Base-by-base conservation (phyloP, 108 stramenopile species). In the Nitzschia inconspicua region DNA sequence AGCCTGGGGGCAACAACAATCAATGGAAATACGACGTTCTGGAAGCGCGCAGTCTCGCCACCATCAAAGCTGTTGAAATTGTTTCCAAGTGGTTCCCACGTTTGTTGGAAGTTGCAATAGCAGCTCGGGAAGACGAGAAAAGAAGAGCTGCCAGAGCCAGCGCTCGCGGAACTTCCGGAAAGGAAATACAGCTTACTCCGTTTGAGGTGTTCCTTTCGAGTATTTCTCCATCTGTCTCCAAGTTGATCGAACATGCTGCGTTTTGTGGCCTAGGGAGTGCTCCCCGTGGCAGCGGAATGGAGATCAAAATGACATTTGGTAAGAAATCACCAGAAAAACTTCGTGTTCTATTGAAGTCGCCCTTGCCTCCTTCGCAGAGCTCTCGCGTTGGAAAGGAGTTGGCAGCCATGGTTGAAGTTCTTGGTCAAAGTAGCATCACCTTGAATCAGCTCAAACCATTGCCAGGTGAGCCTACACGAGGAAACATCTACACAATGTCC, bases 1-100 rank as follows among this genome's bases (percentile, higher is more conserved):
- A 59, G 1, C 30, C 41, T 39, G 62, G 57, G 57, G 46, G 58
- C 46, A 76, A 40, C 48, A 76, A 65, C 51, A 93, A 89, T 44
- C 77, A 88, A 53, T 93, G 91, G 91, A 93, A 89, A 57, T 88
- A 86, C 47, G 91, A 93, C 41, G 70, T 86, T 26, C 78, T 93
- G 6, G 91, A 93, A 40, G 75, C 86, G 0, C 65, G 91, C 31
- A 88, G 86, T 25, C 62, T 83, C 31, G 73, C 86, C 31, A 88
- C 91, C 11, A 67, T 79, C 42, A 77, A 81, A 49, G 75, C 83
- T 18, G 91, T 89, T 23, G 63, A 70, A 24, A 48, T 89, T 23
- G 73, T 79, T 4, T 79, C 81, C 35, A 78, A 64, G 23, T 93
- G 91, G 91, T 44, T 93, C 23, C 88, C 88, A 3, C 73, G 91